A percentile compares a stretch with the other conserved stretches of the same genome.
Evolutionary conservation across 768 basidiomycete species (phyloP).

Genomic region (Pulveroboletus sp.): DNA sequence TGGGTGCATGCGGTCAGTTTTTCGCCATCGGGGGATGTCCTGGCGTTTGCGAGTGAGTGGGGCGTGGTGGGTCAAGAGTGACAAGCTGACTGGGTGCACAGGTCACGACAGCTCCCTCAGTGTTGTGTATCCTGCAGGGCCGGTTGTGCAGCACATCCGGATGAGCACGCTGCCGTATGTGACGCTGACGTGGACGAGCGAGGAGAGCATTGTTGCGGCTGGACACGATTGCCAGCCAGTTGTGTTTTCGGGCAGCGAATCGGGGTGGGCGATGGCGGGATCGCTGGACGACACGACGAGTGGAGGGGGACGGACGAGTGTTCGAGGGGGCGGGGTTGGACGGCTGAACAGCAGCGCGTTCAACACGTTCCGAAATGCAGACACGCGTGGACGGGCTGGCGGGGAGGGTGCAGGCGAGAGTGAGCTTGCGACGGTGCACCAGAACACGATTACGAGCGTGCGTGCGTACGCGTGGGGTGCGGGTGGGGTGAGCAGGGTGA

Average conservation of each 20-base stretch:
- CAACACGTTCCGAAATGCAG: slow-evolving; percentile 90
- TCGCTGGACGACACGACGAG: slow-evolving; percentile 80
- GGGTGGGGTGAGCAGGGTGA: slow-evolving; percentile 70
- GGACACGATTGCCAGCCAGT: slow-evolving; percentile 98
- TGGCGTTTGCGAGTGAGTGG: slow-evolving; percentile 88
- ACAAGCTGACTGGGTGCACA: slow-evolving; percentile 29
- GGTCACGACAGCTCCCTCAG: slow-evolving; percentile 95
- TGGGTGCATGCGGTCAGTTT: slow-evolving; percentile 98
- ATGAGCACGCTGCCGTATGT: slow-evolving; percentile 78
- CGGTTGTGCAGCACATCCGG: slow-evolving; percentile 69
- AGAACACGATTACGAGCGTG: slow-evolving; percentile 97
- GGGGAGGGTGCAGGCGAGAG: slow-evolving; percentile 49
- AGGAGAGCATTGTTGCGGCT: slow-evolving; percentile 81
- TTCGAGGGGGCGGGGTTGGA: slow-evolving; percentile 49
- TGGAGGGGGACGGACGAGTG: slow-evolving; percentile 38
- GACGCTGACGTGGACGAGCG: slow-evolving; percentile 82
- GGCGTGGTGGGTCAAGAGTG: background rate
- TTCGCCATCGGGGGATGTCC: slow-evolving; percentile 91
- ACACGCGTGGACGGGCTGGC: slow-evolving; percentile 57
- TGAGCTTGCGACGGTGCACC: slow-evolving; percentile 87
- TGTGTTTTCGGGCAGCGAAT: slow-evolving; percentile 71
- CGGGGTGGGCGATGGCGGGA: slow-evolving; percentile 77
- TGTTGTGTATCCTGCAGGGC: slow-evolving; percentile 86
- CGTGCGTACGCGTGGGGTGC: slow-evolving; percentile 61
- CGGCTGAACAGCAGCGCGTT: slow-evolving; percentile 92